Percentiles rank a stretch among this genome's conserved stretches.
phyloP scores from a whole-genome alignment of 179 eudicot species.

The Actinidia arguta region DNA sequence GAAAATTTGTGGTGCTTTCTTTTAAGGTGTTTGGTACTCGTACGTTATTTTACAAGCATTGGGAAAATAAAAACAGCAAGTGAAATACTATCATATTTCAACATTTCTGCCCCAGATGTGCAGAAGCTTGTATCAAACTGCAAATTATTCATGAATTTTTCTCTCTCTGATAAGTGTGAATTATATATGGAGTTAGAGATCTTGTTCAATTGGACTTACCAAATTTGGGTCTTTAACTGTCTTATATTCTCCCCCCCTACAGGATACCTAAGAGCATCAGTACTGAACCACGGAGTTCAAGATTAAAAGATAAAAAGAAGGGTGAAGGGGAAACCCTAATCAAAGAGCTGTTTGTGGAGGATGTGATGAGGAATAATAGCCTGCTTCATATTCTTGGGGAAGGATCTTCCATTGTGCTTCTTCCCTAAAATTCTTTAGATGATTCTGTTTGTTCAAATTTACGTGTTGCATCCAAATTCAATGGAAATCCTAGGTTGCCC shows the following conservation, averaged over 20 bases:
- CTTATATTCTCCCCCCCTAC: background rate
- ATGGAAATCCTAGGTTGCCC: conserved; percentile 51
- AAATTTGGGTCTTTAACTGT: conserved; percentile 1
- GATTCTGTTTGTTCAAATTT: conserved; percentile 59
- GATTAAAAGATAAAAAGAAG: conserved; percentile 83
- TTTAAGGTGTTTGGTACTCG: background rate
- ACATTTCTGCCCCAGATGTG: background rate
- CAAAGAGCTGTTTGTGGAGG: conserved; percentile 83
- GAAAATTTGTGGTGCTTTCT: background rate
- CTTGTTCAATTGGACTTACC: background rate
- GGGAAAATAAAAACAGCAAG: background rate
- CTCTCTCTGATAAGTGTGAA: background rate
- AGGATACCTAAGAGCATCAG: conserved; percentile 57
- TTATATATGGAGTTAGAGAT: background rate
- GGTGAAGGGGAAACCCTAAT: conserved; percentile 88
- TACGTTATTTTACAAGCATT: background rate
- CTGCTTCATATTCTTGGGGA: conserved; percentile 75
- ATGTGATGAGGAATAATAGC: conserved; percentile 72
- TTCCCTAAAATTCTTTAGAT: conserved; percentile 74
- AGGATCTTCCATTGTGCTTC: conserved; percentile 79
- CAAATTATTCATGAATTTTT: background rate
- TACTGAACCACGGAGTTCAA: conserved; percentile 86
- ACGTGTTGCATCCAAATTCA: conserved; percentile 49
- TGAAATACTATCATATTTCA: background rate
- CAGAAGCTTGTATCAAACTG: background rate